Evolutionary conservation across 306 rosid genomes (phyloP).

Genomic region (Dryas alaskensis): DNA sequence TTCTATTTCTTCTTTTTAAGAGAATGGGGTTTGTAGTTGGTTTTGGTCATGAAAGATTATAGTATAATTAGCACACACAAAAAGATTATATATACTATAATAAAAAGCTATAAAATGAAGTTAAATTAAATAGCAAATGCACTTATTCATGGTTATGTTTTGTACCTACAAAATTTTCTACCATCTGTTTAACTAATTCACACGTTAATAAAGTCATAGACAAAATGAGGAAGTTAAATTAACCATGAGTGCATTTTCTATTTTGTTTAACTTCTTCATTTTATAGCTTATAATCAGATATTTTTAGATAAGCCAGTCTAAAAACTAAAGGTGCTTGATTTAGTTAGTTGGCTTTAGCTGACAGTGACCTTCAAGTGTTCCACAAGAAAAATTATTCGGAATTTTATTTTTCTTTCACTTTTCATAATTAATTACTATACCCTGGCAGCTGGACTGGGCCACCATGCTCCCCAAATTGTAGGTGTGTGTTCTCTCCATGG

Average conservation of each 20-base stretch:
- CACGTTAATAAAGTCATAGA: not conserved
- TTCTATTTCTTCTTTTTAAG: no score
- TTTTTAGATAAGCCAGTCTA: not conserved
- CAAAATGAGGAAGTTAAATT: not conserved
- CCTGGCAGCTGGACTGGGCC: not conserved
- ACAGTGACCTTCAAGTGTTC: not conserved
- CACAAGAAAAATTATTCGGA: not conserved
- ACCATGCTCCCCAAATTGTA: not conserved
- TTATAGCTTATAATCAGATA: no score
- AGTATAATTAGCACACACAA: not conserved
- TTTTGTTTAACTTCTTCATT: no score
- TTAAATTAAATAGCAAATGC: not conserved
- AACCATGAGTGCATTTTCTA: no score
- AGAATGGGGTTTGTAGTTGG: not conserved
- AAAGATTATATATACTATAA: no score
- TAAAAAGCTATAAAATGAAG: no score
- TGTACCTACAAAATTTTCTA: not conserved
- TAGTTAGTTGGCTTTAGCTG: not conserved
- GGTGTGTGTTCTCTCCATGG: not conserved
- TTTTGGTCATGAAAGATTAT: not conserved
- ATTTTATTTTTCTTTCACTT: not conserved
- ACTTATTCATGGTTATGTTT: not conserved
- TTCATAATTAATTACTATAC: no score
- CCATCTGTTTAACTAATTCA: not conserved
- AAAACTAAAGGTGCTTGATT: not conserved